Evolutionary conservation across 2,329 filamentous ascomycete genomes (phyloP), one percentile per base, ranked within the genome.

Genomic region (Cladophialophora exuberans): DNA sequence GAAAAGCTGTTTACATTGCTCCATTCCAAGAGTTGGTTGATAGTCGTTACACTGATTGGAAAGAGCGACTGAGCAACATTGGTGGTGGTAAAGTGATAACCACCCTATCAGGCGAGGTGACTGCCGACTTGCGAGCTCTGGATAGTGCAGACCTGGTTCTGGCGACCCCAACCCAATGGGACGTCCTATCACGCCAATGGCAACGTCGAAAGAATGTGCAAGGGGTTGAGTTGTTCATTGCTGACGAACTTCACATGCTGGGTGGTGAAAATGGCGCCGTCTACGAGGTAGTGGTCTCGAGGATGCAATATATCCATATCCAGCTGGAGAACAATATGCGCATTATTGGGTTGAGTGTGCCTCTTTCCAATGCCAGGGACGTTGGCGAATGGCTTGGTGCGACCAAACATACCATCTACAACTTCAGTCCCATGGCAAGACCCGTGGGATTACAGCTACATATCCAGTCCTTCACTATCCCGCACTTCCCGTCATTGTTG

Each of bases 381-480:
- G 83, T 99, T 65, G 93, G 93, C 47, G 94, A 97, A 73, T 99
- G 94, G 94, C 91, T 99, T 63, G 94, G 95, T 63, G 94, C 93
- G 6, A 96, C 86, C 72, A 97, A 97, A 77, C 94, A 99, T 70
- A 96, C 94, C 44, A 96, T 96, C 61, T 99, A 93, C 80, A 99
- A 99, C 76, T 99, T 99, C 77, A 96, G 90, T 65, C 94, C 94
- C 2, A 88, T 93, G 67, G 86, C 93, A 58, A 87, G 95, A 53
- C 88, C 91, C 1, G 85, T 97, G 15, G 92, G 93, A 18, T 77
- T 99, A 26, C 93, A 97, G 70, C 83, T 99, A 54, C 91, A 97
- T 69, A 88, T 99, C 43, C 94, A 99, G 72, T 93, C 92, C 1
- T 99, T 94, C 75, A 89, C 87, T 23, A 96, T 96, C 57, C 91